Evolutionary conservation across 805 yeast genomes (phyloP), one percentile per base, ranked within the genome.

Genomic region (Starmera amethionina): DNA sequence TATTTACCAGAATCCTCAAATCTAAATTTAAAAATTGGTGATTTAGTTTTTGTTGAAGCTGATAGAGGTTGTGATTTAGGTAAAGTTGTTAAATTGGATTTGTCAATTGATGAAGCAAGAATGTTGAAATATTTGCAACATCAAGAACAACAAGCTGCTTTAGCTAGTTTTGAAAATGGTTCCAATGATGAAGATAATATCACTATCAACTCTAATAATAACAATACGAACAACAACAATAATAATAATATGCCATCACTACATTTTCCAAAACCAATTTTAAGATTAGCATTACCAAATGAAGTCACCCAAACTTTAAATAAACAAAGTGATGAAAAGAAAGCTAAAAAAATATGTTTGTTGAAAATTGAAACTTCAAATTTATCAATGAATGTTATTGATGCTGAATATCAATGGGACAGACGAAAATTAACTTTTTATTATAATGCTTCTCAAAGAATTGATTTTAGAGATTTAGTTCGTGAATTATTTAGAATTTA

Each of bases 31-130:
- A 72, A 70, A 49, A 65, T 72, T 40, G 71, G 75, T 43, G 93
- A 84, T 57, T 63, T 84, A 54, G 84, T 83, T 8, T 75, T 83
- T 28, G 82, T 83, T 40, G 93, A 84, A 58, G 94, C 93, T 39
- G 94, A 84, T 55, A 68, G 93, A 45, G 94, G 94, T 25, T 79
- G 79, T 50, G 94, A 84, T 58, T 61, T 84, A 48, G 93, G 81
- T n/a, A 73, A 79, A 73, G 74, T 84, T 41, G 64, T 82, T 32
- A 80, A 78, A 47, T 82, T 89, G 5, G 62, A 71, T 36, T 72
- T 82, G 25, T 73, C 72, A 37, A 67, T 81, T 41, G 75, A 79
- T 47, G 70, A 80, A 54, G 89, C 89, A 2, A 67, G 83, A 40
- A 67, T 84, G 43, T 73, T 83, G 55, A 83, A 83, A 51, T 83